Base-by-base conservation (phyloP, 495 filamentous ascomycete genomes). In the Sphaerosporella brunnea region DNA sequence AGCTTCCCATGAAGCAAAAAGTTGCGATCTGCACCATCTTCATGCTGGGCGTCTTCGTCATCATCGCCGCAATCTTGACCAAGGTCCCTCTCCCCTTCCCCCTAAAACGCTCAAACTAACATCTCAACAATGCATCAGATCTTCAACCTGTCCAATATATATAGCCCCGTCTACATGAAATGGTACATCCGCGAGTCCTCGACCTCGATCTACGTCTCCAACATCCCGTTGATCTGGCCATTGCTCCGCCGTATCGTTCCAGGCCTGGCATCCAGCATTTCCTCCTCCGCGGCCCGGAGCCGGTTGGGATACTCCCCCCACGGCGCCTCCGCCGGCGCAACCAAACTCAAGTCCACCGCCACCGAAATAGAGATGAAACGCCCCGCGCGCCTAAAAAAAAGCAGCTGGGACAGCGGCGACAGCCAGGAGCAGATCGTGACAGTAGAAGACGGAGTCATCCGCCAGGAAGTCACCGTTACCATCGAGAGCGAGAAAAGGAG, bases 401-500 rank as follows among this genome's bases (percentile, higher is more conserved):
- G 11, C 5, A 10, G 18, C 18, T 23, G 64, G 25, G 62, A 55
- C 53, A 65, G 59, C 50, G n/a, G n/a, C n/a, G 64, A 64, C 11
- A 52, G 55, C 7, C 60, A 62, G 26, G 59, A 61, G 7, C 56
- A 63, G 25, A 49, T 59, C 23, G 68, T 64, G 25, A 47, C 56
- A 23, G 68, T 64, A 25, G 20, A 23, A 7, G 39, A 11, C 8
- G 39, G 39, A 7, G 65, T 66, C 24, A 70, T 70, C 40, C 62
- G 65, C 7, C 66, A 68, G 34, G 66, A 69, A 32, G 63, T 70
- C 30, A 70, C 68, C 1, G 61, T 70, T 18, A 67, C 66, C 3
- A 63, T 69, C 38, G 53, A 68, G 51, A 62, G 18, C 20, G 39
- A 43, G 39, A 43, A 43, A 55, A 10, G 28, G 28, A 13, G 7